Conservation (phyloP, 352 stramenopile genomes). For the Thraustochytrium sp. region DNA sequence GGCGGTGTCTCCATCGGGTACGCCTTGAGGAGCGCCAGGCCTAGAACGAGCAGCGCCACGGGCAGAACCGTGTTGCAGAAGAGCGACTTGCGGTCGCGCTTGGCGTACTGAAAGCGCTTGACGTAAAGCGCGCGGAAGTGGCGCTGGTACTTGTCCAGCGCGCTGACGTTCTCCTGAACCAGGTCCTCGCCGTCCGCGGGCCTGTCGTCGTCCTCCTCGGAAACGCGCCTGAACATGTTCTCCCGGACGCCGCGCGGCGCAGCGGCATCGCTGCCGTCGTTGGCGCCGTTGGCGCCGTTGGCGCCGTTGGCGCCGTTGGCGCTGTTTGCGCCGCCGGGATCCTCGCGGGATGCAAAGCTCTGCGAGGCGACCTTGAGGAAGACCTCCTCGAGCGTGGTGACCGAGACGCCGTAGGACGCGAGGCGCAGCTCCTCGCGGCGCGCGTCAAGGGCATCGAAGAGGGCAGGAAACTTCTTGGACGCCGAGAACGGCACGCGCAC, state of each 20-base stretch:
- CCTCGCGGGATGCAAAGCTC: not conserved
- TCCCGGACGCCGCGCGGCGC: too few species aligned
- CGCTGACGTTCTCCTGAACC: not conserved
- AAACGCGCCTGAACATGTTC: not conserved
- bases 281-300: too few species aligned
- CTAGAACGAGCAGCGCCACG: constrained; percentile 62
- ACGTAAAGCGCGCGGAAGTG: constrained; percentile 30
- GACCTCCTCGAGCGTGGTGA: constrained; percentile 75
- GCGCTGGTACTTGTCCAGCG: not conserved
- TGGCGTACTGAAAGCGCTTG: constrained; percentile 42
- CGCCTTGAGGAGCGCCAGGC: constrained; percentile 59
- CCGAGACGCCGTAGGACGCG: constrained; percentile 46
- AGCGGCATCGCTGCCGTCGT: too few species aligned
- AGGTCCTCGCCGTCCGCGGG: not conserved
- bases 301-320: not conserved
- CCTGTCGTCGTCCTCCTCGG: not conserved
- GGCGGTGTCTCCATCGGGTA: constrained; percentile 45
- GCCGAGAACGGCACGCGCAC: constrained; percentile 67
- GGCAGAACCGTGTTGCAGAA: constrained; percentile 68
- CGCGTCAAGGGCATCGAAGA: constrained; percentile 68
- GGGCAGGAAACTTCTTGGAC: constrained; percentile 57
- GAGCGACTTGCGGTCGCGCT: constrained; percentile 55
- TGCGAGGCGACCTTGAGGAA: constrained; percentile 73
- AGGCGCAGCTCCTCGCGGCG: constrained; percentile 48
- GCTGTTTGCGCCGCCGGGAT: too few species aligned